Base-by-base conservation (phyloP, 495 filamentous ascomycete species). In the Terfezia claveryi region DNA sequence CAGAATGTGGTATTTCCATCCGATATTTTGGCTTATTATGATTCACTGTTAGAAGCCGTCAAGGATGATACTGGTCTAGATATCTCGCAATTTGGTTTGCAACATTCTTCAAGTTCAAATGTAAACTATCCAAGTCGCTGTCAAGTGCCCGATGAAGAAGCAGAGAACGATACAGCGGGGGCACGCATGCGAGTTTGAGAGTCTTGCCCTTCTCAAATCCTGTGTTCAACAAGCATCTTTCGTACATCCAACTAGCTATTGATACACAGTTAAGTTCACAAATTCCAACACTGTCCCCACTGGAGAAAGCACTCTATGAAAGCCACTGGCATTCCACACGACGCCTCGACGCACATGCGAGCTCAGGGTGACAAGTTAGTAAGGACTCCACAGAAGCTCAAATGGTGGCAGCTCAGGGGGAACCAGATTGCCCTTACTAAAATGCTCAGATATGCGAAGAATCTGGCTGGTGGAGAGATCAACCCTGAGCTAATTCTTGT, bases 221-320 rank as follows among this genome's bases (percentile, higher is more conserved):
- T 14, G 41, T 46, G 4, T 46, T 46, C 41, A 46, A 14, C 41
- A 3, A 14, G 17, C 41, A 46, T 9, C 17, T 46, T 20, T 14
- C 41, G 14, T 14, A 8, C 12, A 14, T 46, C 41, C 4, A 46
- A 46, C 41, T 46, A 14, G 41, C 41, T 20, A 4, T 46, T 14
- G 41, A 46, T 20, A 14, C 41, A 46, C 14, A 20, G 12, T 2
- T 20, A 14, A 20, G 41, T 14, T 1, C 12, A 20, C 4, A 46
- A 46, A 46, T 46, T 1, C 41, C 14, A 46, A 46, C 41, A 46
- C 17, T 20, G 12, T 46, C 17, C 41, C 27, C 41, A 37, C 17
- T 46, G 14, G 37, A 53, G 51, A 49, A 16, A 36, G 27, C 57
- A 53, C 32, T 64, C 54, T 44, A 61, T 60, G 27, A 59, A 61